phyloP scores from a whole-genome alignment of 108 stramenopile genomes.

The Discostella stelligeroides region DNA sequence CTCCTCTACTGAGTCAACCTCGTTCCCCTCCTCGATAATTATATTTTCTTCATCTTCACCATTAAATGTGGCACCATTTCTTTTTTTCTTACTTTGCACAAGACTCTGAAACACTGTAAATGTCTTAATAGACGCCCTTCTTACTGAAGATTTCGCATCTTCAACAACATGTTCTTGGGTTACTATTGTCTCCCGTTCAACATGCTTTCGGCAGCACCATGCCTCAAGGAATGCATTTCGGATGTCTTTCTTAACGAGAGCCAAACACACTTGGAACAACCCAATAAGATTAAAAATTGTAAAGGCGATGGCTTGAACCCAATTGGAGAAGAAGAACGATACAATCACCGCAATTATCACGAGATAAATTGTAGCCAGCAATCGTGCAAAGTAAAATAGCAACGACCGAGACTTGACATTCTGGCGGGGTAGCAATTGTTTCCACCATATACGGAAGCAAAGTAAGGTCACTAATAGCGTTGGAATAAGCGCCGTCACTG shows the following conservation, averaged over 20 bases:
- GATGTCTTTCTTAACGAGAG: conserved; percentile 38
- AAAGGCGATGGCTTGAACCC: conserved; percentile 47
- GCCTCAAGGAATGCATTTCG: conserved; percentile 22
- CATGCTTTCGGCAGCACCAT: conserved; percentile 23
- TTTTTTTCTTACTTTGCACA: not conserved
- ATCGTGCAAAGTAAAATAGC: conserved; percentile 36
- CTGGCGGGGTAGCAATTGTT: conserved; percentile 22
- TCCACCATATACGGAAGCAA: conserved; percentile 35
- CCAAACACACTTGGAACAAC: conserved; percentile 30
- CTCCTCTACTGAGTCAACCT: no score
- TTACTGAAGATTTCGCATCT: no score
- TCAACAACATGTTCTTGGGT: no score
- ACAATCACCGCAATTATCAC: conserved; percentile 29
- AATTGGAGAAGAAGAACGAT: conserved; percentile 31
- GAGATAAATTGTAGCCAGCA: conserved; percentile 29
- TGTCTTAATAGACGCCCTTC: no score
- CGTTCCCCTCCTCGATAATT: not conserved
- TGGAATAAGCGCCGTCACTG: conserved; percentile 33
- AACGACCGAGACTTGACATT: conserved; percentile 32
- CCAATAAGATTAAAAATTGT: conserved; percentile 31
- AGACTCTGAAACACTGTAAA: not conserved
- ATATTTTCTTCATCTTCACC: not conserved
- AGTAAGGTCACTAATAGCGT: conserved; percentile 13
- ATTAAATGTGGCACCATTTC: not conserved
- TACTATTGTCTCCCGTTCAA: not conserved